Evolutionary conservation across 2,329 filamentous ascomycete genomes (phyloP), one percentile per base, ranked within the genome.

Genomic region (Geosmithia flava): DNA sequence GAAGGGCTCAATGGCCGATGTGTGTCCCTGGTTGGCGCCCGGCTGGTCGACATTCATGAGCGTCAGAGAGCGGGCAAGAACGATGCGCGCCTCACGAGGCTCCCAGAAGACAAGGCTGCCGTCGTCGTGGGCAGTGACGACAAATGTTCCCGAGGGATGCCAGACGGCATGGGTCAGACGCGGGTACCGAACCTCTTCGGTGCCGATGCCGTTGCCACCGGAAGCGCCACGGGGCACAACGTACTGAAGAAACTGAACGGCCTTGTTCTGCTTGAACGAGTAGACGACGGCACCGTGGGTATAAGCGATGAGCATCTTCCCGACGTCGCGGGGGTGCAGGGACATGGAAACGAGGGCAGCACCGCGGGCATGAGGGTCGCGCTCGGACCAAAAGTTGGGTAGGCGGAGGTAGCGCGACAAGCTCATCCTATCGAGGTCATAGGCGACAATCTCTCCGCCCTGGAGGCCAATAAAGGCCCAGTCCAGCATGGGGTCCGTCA

Each of bases 81-180:
- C 68, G 39, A 95, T 70, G 49, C 86, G 81, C 7, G 87, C 88
- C 59, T 97, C 91, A 57, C 89, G 94, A 1, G 85, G 72, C 62
- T 98, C 93, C 90, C 91, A 98, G 55, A 97, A 85, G 0, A 95
- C 91, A 44, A 98, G 69, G 56, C 87, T 95, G 33, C 85, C 84
- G 61, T 98, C 93, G 49, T 95, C 89, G 59, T 96, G 86, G 1
- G 83, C 86, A 0, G 88, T 95, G 54, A 93, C 62, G 39, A 96
- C 69, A 58, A 95, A 95, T 0, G 87, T 94, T 0, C 90, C 93
- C 1, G 87, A 95, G 0, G 93, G 93, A 67, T 98, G 93, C 90
- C 91, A 98, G 16, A 91, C 64, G 1, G 88, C 90, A 55, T 95
- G 86, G 1, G 83, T 87, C 52, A 97, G 66, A 50, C 76, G 78